Base-by-base conservation (phyloP, 257 asterid species). In the Anisodus tanguticus region DNA sequence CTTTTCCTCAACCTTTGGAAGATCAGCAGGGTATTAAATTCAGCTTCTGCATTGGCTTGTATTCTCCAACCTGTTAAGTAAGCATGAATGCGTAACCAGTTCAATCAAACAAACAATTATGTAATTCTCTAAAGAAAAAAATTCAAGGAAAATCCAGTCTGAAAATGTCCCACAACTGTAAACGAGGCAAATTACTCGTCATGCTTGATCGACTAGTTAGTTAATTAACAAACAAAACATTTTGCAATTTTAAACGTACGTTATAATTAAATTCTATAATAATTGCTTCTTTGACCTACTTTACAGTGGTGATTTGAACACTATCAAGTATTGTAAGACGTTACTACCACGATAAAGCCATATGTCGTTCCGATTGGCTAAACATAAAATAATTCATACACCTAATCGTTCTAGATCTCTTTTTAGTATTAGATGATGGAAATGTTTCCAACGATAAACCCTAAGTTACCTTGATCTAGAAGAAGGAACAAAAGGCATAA, bases 1-100 rank as follows among this genome's bases (percentile, higher is more conserved):
- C 87, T 89, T 95, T 67, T 95, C 98, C 59, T 94, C 98, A 49
- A 94, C 92, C 92, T 90, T 94, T 0, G 98, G 98, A 47, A 93
- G 96, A 89, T 93, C 97, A 59, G 87, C 91, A 15, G 93, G 90
- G 58, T 92, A 85, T 93, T 96, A 26, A 88, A 83, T 60, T 91
- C 92, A 67, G 60, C 89, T 84, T 93, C 98, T 0, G 97, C 98
- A 87, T 90, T 94, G 8, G 94, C 98, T 8, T 91, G 97, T 80
- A 88, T 86, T 82, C 86, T 91, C 86, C 95, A 83, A 57, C 98
- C 98, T 94, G 58, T 31, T 82, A n/a, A 49, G 55, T 76, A 62
- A 22, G 26, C 26, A 22, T 22, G 26, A 22, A 22, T 22, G 26
- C 26, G 26, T 22, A 22, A 22, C 26, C 58, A 47, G 5, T 13